These are phyloP conservation scores for Talaromyces sp. DNA, from an alignment of 2,329 filamentous ascomycete species.

Conservation along the genomic window DNA sequence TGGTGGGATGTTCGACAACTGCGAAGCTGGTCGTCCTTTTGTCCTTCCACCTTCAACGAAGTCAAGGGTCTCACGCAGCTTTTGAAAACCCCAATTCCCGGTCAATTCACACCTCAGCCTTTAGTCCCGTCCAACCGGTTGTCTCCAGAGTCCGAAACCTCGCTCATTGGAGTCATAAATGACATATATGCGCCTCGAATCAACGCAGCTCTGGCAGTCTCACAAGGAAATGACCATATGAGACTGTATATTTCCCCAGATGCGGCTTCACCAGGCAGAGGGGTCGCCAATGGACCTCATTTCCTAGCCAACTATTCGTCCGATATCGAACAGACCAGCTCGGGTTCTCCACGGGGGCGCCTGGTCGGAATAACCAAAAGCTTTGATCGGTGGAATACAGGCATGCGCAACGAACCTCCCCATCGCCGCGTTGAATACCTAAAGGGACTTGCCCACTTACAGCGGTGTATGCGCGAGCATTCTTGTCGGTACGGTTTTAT, in stretches of 20 bases:
- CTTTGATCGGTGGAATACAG: constrained; percentile 92
- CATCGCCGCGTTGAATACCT: constrained; percentile 86
- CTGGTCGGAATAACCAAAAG: constrained; percentile 83
- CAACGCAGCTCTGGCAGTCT: constrained; percentile 75
- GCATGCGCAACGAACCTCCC: constrained; percentile 81
- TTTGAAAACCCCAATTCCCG: constrained; percentile 61
- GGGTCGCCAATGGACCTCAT: constrained; percentile 41
- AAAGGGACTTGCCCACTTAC: constrained; percentile 75
- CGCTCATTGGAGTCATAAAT: constrained; percentile 69
- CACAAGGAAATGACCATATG: constrained; percentile 61
- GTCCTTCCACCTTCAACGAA: constrained; percentile 61
- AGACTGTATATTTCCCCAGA: constrained; percentile 38
- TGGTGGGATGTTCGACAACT: constrained; percentile 96
- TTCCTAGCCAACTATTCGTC: constrained; percentile 51
- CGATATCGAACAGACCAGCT: constrained; percentile 44
- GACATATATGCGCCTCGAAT: constrained; percentile 79
- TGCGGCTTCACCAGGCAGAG: constrained; percentile 28
- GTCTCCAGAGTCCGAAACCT: constrained; percentile 71
- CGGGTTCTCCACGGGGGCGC: constrained; percentile 52
- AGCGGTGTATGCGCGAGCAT: constrained; percentile 90
- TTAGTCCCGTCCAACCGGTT: constrained; percentile 44
- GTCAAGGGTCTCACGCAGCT: constrained; percentile 69
- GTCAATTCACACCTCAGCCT: constrained; percentile 32
- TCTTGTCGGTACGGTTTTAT: constrained; percentile 93
- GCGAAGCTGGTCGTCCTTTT: constrained; percentile 77